phyloP scores from a whole-genome alignment of 306 rosid genomes.

The Gastrolobium villosum region DNA sequence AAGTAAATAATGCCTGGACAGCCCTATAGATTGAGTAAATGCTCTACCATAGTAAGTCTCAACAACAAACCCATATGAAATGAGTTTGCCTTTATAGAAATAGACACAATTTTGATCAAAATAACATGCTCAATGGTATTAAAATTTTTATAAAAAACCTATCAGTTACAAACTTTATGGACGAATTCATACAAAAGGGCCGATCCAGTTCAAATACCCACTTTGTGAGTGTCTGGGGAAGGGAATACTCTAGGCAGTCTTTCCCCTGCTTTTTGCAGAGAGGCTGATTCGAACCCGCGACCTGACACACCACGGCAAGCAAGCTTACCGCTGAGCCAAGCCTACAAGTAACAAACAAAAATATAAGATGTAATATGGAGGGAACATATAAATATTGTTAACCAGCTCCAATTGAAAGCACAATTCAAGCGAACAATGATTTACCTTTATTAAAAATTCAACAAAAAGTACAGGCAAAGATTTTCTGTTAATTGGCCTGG shows the following conservation, averaged over 20 bases:
- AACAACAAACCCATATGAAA: constrained; percentile 7
- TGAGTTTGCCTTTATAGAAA: neutral
- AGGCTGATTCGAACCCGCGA: too few species aligned
- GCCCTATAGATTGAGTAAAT: constrained; percentile 26
- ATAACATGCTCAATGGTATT: constrained; percentile 21
- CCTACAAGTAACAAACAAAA: too few species aligned
- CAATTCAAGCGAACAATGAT: constrained; percentile 21
- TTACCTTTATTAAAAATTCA: constrained; percentile 79
- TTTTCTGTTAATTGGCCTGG: constrained; percentile 64
- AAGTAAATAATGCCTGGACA: constrained; percentile 22
- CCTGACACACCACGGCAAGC: too few species aligned
- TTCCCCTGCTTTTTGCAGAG: too few species aligned
- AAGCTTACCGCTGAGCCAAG: too few species aligned
- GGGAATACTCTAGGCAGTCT: too few species aligned
- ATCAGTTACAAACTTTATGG: too few species aligned
- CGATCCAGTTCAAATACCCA: too few species aligned
- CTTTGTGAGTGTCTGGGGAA: too few species aligned
- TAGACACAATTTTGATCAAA: constrained; percentile 21
- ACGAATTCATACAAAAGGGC: too few species aligned
- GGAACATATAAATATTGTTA: constrained; percentile 17
- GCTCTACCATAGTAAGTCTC: constrained; percentile 13
- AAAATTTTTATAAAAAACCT: too few species aligned
- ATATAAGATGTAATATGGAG: constrained; percentile 14
- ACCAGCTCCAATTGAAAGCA: constrained; percentile 27
- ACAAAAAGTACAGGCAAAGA: constrained; percentile 80